Conservation (phyloP, 2,329 filamentous ascomycete species). For the Grosmannia clavigera region DNA sequence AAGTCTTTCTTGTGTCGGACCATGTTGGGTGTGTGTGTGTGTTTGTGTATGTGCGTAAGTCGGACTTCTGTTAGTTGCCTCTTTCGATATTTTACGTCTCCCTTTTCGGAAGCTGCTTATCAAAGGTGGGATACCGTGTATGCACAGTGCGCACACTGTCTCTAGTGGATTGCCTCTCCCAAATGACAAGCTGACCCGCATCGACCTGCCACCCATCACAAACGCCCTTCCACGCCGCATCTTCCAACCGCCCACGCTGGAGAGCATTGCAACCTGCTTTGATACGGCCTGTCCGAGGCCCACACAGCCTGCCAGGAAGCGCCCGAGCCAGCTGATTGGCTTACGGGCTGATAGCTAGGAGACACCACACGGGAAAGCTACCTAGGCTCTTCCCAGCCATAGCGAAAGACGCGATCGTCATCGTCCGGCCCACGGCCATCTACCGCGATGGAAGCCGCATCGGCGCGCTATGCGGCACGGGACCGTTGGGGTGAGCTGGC, state of each 20-base stretch:
- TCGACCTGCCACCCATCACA: neutral
- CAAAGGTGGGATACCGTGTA: neutral
- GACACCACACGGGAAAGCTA: too few species aligned
- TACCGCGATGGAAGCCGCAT: constrained; percentile 75
- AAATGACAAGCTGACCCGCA: neutral
- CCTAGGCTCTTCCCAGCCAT: neutral
- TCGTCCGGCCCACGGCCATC: neutral
- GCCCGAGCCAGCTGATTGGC: too few species aligned
- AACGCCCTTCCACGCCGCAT: neutral
- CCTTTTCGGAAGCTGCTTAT: neutral
- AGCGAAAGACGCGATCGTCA: neutral
- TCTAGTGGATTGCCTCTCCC: neutral
- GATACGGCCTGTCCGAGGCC: neutral
- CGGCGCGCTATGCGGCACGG: constrained; percentile 85
- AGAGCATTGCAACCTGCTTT: neutral
- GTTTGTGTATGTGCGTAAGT: neutral
- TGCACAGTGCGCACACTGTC: neutral
- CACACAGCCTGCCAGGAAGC: neutral
- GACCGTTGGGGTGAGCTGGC: constrained; percentile 83
- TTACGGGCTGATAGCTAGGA: too few species aligned
- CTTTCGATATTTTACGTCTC: neutral
- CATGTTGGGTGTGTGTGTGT: constrained; percentile 36
- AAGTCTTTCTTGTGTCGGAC: constrained; percentile 94
- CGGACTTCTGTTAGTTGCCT: too few species aligned
- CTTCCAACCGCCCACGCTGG: neutral